These are phyloP conservation scores for Gossypium longicalyx DNA, from an alignment of 345 rosid genomes.

Conservation along the genomic window DNA sequence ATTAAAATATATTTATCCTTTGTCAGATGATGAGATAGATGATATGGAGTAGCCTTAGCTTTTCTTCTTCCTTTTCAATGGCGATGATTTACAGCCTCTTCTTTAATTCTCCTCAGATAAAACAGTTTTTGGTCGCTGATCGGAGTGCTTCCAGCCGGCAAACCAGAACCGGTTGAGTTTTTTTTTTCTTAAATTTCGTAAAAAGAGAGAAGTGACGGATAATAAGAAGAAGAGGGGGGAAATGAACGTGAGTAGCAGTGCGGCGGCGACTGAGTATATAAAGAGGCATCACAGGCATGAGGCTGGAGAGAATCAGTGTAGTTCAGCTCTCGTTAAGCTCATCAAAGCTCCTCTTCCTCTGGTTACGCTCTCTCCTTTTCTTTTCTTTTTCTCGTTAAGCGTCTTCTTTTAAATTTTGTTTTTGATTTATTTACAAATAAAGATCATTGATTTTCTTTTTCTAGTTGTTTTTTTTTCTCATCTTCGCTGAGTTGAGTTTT, in stretches of 20 bases:
- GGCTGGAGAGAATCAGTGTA: conserved; percentile 69
- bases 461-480: not conserved
- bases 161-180: not conserved
- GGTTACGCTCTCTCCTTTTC: conserved; percentile 36
- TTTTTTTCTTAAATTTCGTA: not conserved
- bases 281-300: conserved; percentile 61
- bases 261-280: conserved; percentile 41
- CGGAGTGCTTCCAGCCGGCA: conserved; percentile 20
- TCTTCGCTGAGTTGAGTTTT: no score
- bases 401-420: not conserved
- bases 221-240: no score
- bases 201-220: no score
- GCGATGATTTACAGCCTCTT: conserved; percentile 9
- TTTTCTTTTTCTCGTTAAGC: no score
- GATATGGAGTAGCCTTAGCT: not conserved
- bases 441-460: not conserved
- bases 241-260: conserved; percentile 21
- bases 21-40: not conserved
- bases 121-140: not conserved
- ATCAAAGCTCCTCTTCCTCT: conserved; percentile 91
- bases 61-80: not conserved
- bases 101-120: not conserved
- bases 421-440: not conserved
- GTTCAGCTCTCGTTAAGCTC: conserved; percentile 70
- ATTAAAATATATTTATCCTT: not conserved